Conservation (phyloP, 2,329 filamentous ascomycete genomes). For the Fusarium nodosum region DNA sequence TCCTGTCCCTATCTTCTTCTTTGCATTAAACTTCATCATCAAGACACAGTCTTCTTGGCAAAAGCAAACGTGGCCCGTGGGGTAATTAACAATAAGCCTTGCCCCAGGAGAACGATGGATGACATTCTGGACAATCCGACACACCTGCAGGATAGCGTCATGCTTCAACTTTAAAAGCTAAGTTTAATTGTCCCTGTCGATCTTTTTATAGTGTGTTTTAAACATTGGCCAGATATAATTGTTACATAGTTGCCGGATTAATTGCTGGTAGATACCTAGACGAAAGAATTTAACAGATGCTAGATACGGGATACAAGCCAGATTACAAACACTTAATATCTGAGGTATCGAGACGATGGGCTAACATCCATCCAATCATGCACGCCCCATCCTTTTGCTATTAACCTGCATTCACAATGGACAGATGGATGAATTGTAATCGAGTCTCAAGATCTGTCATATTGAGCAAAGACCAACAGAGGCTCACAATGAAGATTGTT, state of each 20-base stretch:
- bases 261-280: neutral
- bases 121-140: slow-evolving; percentile 6
- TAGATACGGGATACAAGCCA: neutral
- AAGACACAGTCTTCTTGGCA: neutral
- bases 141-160: slow-evolving; percentile 41
- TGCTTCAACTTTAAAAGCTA: slow-evolving; percentile 31
- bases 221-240: neutral
- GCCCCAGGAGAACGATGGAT: neutral
- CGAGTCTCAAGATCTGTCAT: neutral
- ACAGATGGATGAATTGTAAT: no score
- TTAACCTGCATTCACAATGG: neutral
- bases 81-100: slow-evolving; percentile 23
- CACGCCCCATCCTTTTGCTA: neutral
- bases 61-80: neutral
- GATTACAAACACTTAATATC: neutral
- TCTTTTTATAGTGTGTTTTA: slow-evolving; percentile 11
- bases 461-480: neutral
- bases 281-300: neutral
- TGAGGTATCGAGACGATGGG: neutral
- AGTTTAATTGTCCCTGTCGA: slow-evolving; percentile 31
- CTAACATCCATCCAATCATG: neutral
- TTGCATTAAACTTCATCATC: neutral
- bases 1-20: neutral
- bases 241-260: neutral
- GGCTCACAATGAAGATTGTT: neutral